Evolutionary conservation across 805 yeast species (phyloP), one percentile per base, ranked within the genome.

Genomic region (Schwanniomyces pseudopolymorphus): DNA sequence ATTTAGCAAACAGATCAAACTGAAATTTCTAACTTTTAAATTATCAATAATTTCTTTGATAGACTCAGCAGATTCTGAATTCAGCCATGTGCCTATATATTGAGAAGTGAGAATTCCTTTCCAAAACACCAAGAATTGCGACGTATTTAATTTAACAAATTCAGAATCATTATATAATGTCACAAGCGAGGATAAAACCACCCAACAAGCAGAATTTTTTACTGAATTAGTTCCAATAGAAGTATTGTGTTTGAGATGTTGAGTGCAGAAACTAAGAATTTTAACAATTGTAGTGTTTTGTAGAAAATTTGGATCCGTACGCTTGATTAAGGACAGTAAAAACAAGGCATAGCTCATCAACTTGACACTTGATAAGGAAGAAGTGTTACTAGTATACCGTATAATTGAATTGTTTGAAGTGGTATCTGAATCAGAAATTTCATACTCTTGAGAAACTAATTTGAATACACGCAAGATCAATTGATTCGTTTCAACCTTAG

Each of bases 121-220:
- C 77, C 77, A 73, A 39, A 72, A 72, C 5, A 73, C 70, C 31
- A 72, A 56, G 43, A 71, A 65, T 49, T 72, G 77, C 1, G 78
- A 72, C 0, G 76, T 69, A 50, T 72, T 72, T 51, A 73, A 61
- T 46, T 63, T 64, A 14, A 73, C 75, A 51, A 69, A 70, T 48
- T 72, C 78, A 0, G 74, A 68, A 26, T 68, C 69, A 37, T 67
- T 61, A 46, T 70, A 63, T 35, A 72, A 66, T 0, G 75, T 69
- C 5, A 71, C 70, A 41, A 72, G 57, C 0, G 77, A 64, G 2
- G 74, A 52, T 36, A 73, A 59, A n/a, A 71, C 62, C 5, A 69
- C 58, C 78, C 77, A 73, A 49, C 76, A 72, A 10, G 71, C 51
- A 1, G 69, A 59, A 46, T 61, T 64, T 40, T 61, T 66, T 42